Evolutionary conservation across 1,139 yeast genomes (phyloP).

Genomic region (Diutina ranongensis): DNA sequence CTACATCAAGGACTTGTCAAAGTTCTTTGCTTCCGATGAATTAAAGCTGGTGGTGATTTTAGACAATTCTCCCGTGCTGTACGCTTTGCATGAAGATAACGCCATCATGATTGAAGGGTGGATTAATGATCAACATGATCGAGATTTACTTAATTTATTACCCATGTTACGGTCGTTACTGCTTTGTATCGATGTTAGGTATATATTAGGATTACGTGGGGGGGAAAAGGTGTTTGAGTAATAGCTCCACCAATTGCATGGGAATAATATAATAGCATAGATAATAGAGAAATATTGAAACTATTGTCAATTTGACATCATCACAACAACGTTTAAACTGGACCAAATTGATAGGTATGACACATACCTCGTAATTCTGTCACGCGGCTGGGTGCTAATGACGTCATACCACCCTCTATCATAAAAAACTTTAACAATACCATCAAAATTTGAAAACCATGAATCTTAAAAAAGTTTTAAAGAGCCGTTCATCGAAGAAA

Average conservation of each 20-base stretch:
- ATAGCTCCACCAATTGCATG: no score
- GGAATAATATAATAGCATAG: no score
- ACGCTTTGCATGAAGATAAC: constrained; percentile 71
- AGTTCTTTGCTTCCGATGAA: constrained; percentile 28
- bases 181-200: constrained; percentile 78
- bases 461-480: no score
- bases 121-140: constrained; percentile 90
- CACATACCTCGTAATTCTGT: no score
- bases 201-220: constrained; percentile 58
- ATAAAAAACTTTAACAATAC: no score
- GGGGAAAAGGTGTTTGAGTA: constrained; percentile 63
- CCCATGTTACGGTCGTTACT: constrained; percentile 77
- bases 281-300: not conserved
- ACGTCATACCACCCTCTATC: no score
- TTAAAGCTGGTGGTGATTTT: constrained; percentile 66
- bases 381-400: no score
- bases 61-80: constrained; percentile 89
- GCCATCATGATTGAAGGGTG: constrained; percentile 95
- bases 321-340: no score
- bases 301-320: no score
- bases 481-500: no score
- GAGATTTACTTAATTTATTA: constrained; percentile 64
- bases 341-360: no score
- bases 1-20: constrained; percentile 73
- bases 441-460: no score